Conservation (phyloP, 495 filamentous ascomycete genomes). For the Penicillium turbatum region DNA sequence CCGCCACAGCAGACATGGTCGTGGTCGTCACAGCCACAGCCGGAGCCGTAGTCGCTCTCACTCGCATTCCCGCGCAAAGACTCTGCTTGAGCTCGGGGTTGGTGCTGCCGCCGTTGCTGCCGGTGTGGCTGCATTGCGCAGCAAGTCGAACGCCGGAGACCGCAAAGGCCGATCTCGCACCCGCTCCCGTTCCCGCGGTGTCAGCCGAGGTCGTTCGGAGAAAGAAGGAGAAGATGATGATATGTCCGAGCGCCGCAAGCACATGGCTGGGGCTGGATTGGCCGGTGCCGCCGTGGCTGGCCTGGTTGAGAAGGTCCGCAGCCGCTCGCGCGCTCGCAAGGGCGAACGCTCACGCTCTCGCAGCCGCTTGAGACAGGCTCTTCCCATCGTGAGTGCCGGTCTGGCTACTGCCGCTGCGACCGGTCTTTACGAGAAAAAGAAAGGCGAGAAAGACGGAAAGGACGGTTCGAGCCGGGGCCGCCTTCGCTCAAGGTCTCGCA, state of each 20-base stretch:
- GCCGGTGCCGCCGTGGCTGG: slow-evolving; percentile 76
- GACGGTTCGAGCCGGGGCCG: slow-evolving; percentile 42
- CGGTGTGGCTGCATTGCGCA: slow-evolving; percentile 68
- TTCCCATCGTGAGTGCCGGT: slow-evolving; percentile 69
- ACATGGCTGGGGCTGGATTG: slow-evolving; percentile 71
- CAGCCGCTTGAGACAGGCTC: slow-evolving; percentile 56
- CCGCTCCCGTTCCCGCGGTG: slow-evolving; percentile 40
- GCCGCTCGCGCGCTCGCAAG: slow-evolving; percentile 61
- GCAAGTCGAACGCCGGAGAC: slow-evolving; percentile 61
- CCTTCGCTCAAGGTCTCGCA: slow-evolving; percentile 52
- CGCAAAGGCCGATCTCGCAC: slow-evolving; percentile 65
- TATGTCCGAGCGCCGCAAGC: slow-evolving; percentile 59
- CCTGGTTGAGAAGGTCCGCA: slow-evolving; percentile 67
- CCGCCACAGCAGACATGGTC: slow-evolving; percentile 33
- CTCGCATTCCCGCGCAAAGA: slow-evolving; percentile 52
- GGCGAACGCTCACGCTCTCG: slow-evolving; percentile 51
- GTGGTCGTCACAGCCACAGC: slow-evolving; percentile 32
- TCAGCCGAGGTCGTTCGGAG: slow-evolving; percentile 36
- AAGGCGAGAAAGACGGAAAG: slow-evolving; percentile 61
- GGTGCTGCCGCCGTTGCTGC: slow-evolving; percentile 80
- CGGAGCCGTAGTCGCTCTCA: slow-evolving; percentile 52
- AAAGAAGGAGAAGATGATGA: slow-evolving; percentile 36
- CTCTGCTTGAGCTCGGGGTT: slow-evolving; percentile 68
- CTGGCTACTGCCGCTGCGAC: slow-evolving; percentile 73
- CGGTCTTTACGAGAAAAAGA: slow-evolving; percentile 74